Percentiles rank a stretch among this genome's conserved stretches.
Evolutionary conservation across 192 early-diverging fungal genomes (phyloP).

Genomic region (Mortierella claussenii): DNA sequence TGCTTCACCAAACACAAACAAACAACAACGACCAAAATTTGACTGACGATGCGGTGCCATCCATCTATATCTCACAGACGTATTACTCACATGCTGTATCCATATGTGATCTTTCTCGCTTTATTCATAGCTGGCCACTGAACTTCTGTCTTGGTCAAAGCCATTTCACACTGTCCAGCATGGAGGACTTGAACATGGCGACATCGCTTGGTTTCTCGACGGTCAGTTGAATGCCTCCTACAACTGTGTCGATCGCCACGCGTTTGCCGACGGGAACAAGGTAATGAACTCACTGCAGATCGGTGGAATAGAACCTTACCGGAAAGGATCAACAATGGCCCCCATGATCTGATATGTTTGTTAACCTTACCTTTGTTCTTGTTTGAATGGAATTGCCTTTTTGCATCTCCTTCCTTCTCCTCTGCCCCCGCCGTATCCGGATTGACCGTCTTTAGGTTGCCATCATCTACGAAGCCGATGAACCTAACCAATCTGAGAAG

Average conservation of each 20-base stretch:
- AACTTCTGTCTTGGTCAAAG: slow-evolving; percentile 83
- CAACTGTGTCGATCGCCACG: slow-evolving; percentile 98
- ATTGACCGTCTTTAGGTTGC: slow-evolving; percentile 70
- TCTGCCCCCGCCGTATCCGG: too few species aligned
- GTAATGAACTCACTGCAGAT: too few species aligned
- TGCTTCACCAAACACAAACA: too few species aligned
- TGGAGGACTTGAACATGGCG: slow-evolving; percentile 84
- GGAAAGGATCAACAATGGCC: too few species aligned
- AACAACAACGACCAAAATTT: too few species aligned
- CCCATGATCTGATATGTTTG: too few species aligned
- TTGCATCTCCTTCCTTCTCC: not conserved
- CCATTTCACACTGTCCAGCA: slow-evolving; percentile 78
- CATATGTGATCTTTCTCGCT: not conserved
- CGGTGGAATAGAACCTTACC: too few species aligned
- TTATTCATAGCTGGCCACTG: slow-evolving; percentile 67
- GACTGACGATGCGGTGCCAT: too few species aligned
- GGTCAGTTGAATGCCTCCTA: slow-evolving; percentile 93
- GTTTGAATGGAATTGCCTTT: too few species aligned
- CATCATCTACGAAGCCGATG: slow-evolving; percentile 91
- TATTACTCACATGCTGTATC: too few species aligned
- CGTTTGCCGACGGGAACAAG: slow-evolving; percentile 75
- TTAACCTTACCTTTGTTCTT: slow-evolving; percentile 1
- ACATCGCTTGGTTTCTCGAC: slow-evolving; percentile 94
- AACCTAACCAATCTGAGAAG: slow-evolving; percentile 79
- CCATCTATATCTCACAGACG: too few species aligned